A percentile compares a stretch with the other conserved stretches of the same genome.
Evolutionary conservation across 208 protist species (phyloP).

Genomic region (Leishmania lainsoni): DNA sequence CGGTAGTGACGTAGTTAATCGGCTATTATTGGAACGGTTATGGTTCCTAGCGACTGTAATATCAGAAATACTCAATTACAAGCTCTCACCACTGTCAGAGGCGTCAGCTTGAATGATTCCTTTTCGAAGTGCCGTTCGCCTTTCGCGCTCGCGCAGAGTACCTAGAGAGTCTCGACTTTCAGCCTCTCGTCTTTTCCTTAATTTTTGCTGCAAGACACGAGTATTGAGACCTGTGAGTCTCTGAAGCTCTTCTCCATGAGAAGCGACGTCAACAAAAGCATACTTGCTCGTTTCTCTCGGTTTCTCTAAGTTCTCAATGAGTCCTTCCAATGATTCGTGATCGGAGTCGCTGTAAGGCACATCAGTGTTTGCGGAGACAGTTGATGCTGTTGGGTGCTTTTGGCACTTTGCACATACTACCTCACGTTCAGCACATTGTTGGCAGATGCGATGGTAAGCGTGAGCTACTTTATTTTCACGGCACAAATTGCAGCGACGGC

Average conservation of each 20-base stretch:
- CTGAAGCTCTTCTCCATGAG: constrained; percentile 51
- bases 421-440: constrained; percentile 47
- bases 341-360: constrained; percentile 16
- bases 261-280: constrained; percentile 57
- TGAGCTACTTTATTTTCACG: constrained; percentile 51
- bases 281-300: constrained; percentile 38
- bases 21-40: neutral
- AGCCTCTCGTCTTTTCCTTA: constrained; percentile 16
- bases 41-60: neutral
- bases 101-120: neutral
- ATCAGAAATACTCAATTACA: constrained; percentile 13
- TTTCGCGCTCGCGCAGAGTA: constrained; percentile 57
- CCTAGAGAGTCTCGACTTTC: constrained; percentile 45
- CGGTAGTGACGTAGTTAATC: neutral
- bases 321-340: neutral
- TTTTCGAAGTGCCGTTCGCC: constrained; percentile 54
- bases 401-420: constrained; percentile 87
- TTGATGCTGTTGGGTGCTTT: constrained; percentile 38
- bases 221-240: constrained; percentile 60
- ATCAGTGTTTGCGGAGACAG: neutral
- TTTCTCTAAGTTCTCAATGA: constrained; percentile 1
- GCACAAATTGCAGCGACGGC: constrained; percentile 77
- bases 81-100: constrained; percentile 26
- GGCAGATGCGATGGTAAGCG: constrained; percentile 88
- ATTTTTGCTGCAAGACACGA: constrained; percentile 43